A percentile compares a stretch with the other conserved stretches of the same genome.
These are phyloP conservation scores for Claviceps fusiformis DNA, from an alignment of 2,329 filamentous ascomycete species.

Conservation along the genomic window DNA sequence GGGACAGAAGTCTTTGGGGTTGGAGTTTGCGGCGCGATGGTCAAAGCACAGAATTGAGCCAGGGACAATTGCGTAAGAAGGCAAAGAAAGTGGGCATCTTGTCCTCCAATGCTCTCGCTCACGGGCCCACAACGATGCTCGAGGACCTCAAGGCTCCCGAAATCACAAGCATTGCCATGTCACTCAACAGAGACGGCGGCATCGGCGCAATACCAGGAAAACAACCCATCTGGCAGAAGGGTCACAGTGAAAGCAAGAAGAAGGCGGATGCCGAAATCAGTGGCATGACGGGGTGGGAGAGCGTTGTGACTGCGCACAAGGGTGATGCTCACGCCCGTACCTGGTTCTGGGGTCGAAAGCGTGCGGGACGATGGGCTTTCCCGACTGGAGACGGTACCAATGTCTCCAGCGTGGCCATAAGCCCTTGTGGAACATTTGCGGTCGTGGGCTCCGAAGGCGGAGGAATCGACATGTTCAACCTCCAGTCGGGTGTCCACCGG, in stretches of 20 bases:
- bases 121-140: constrained; percentile 49
- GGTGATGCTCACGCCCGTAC: constrained; percentile 76
- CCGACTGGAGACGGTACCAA: constrained; percentile 72
- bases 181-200: constrained; percentile 84
- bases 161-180: constrained; percentile 83
- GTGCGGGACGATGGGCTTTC: constrained; percentile 85
- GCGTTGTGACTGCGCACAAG: constrained; percentile 83
- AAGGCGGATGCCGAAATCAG: constrained; percentile 56
- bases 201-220: constrained; percentile 74
- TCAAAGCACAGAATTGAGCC: constrained; percentile 85
- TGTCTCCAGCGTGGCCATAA: constrained; percentile 78
- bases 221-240: constrained; percentile 73
- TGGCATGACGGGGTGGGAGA: constrained; percentile 87
- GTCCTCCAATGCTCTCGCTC: constrained; percentile 38
- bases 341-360: constrained; percentile 96
- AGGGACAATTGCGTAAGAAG: constrained; percentile 77
- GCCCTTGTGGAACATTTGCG: constrained; percentile 86
- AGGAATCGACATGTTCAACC: constrained; percentile 86
- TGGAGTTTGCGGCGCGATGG: constrained; percentile 92
- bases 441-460: constrained; percentile 75
- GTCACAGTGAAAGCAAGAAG: constrained; percentile 44
- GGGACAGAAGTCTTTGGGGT: constrained; percentile 86
- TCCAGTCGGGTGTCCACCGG: constrained; percentile 82
- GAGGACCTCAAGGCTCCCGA: constrained; percentile 79
- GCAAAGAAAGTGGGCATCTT: constrained; percentile 76